Percentiles rank a stretch among this genome's conserved stretches.
Conservation (phyloP, 2,329 filamentous ascomycete genomes). For the Emmonsiellopsis sp. region DNA sequence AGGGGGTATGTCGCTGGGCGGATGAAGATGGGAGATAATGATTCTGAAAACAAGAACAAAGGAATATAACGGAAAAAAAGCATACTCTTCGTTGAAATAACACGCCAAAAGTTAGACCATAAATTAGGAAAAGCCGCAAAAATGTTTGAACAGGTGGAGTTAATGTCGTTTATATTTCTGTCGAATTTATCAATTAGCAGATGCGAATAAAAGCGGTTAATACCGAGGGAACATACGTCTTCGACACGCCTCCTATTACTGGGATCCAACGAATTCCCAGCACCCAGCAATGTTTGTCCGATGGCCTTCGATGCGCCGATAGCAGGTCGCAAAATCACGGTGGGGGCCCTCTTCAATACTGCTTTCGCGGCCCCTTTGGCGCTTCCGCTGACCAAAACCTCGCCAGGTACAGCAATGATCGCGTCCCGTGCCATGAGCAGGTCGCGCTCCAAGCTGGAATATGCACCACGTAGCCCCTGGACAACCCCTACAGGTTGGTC, state of each 20-base stretch:
- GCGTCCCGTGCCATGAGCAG: constrained; percentile 80
- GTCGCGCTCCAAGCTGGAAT: constrained; percentile 73
- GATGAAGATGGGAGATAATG: background rate
- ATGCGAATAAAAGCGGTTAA: background rate
- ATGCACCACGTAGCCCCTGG: constrained; percentile 75
- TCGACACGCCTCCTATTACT: constrained; percentile 71
- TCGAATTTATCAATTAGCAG: background rate
- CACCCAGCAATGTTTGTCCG: constrained; percentile 80
- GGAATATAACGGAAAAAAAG: background rate
- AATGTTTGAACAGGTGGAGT: background rate
- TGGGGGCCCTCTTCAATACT: constrained; percentile 75
- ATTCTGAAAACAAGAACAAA: background rate
- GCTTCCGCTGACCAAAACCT: constrained; percentile 76
- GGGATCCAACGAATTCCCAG: constrained; percentile 83
- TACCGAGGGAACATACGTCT: constrained; percentile 59
- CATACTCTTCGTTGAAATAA: no score
- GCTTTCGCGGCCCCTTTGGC: constrained; percentile 72
- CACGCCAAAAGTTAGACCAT: background rate
- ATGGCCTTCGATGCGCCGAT: constrained; percentile 85
- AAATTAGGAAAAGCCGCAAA: background rate
- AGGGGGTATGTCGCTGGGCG: background rate
- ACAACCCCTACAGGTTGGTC: constrained; percentile 86
- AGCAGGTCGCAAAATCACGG: constrained; percentile 80
- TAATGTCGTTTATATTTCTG: constrained; percentile 38
- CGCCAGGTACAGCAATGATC: constrained; percentile 86